Percentiles rank a stretch among this genome's conserved stretches.
These are phyloP conservation scores for Nevesoporus exiguus DNA, from an alignment of 768 basidiomycete genomes.

Conservation along the genomic window DNA sequence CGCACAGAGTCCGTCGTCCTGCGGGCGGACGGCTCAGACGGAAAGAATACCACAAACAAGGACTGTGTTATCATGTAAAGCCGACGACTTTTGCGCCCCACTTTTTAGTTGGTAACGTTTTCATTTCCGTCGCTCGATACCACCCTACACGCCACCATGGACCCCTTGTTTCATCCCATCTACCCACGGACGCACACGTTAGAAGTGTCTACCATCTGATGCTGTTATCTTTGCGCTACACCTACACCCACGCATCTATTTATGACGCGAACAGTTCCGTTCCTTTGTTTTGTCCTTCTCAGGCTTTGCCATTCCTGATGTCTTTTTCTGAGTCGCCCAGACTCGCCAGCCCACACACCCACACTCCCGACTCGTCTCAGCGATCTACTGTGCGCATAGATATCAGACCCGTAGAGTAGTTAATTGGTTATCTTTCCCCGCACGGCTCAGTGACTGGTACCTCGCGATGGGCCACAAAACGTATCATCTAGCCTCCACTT, in stretches of 20 bases:
- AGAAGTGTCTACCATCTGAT: slow-evolving; percentile 9
- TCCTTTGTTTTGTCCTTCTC: slow-evolving; percentile 11
- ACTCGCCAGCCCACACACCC: neutral
- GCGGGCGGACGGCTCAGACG: slow-evolving; percentile 47
- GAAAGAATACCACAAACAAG: slow-evolving; percentile 57
- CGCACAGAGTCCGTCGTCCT: slow-evolving; percentile 60
- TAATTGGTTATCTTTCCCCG: slow-evolving; percentile 1
- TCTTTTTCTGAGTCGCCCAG: neutral
- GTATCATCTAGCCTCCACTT: neutral
- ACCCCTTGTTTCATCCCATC: slow-evolving; percentile 7
- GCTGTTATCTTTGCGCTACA: slow-evolving; percentile 7
- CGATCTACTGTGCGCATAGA: slow-evolving; percentile 24
- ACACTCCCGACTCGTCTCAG: neutral
- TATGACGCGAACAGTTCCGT: neutral
- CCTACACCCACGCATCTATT: slow-evolving; percentile 4
- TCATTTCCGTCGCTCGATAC: slow-evolving; percentile 14
- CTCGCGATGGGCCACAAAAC: neutral
- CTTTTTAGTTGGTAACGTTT: slow-evolving; percentile 5
- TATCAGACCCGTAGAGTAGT: slow-evolving; percentile 20
- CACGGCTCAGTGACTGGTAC: neutral
- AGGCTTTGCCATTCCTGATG: neutral
- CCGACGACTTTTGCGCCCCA: neutral
- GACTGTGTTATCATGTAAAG: slow-evolving; percentile 86
- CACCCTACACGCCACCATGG: neutral
- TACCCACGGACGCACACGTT: slow-evolving; percentile 20